A percentile compares a stretch with the other conserved stretches of the same genome.
phyloP scores from a whole-genome alignment of 2,329 filamentous ascomycete species.

The Botrytis squamosa region DNA sequence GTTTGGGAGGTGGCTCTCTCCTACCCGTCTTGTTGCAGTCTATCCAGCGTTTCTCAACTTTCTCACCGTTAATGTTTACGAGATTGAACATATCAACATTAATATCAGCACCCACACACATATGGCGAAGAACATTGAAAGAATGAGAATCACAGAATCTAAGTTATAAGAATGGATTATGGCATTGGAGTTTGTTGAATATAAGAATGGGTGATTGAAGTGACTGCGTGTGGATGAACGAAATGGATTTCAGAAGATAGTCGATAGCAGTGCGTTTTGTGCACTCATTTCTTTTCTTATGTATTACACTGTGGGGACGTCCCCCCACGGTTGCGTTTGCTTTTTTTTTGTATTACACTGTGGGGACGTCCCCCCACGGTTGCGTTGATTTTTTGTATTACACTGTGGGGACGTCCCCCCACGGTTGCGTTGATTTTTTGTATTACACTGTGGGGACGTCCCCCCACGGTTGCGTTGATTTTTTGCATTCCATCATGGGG shows the following conservation, averaged over 20 bases:
- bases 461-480: background rate
- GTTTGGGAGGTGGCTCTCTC: background rate
- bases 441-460: background rate
- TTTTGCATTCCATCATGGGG: background rate
- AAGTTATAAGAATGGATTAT: background rate
- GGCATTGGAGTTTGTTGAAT: background rate
- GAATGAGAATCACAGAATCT: background rate
- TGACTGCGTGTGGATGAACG: background rate
- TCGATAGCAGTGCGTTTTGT: background rate
- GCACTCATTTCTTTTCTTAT: background rate
- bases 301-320: background rate
- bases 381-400: background rate
- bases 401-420: constrained; percentile 7
- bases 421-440: background rate
- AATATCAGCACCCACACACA: background rate
- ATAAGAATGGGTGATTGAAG: background rate
- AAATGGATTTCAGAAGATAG: background rate
- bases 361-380: background rate
- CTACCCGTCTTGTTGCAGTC: background rate
- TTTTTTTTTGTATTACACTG: background rate
- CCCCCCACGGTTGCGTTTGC: background rate
- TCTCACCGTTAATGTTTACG: background rate
- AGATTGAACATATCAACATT: constrained; percentile 2
- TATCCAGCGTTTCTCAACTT: background rate
- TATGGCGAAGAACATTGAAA: background rate